These are phyloP conservation scores for Starmerella tilneyi DNA, from an alignment of 805 yeast species.

Conservation along the genomic window DNA sequence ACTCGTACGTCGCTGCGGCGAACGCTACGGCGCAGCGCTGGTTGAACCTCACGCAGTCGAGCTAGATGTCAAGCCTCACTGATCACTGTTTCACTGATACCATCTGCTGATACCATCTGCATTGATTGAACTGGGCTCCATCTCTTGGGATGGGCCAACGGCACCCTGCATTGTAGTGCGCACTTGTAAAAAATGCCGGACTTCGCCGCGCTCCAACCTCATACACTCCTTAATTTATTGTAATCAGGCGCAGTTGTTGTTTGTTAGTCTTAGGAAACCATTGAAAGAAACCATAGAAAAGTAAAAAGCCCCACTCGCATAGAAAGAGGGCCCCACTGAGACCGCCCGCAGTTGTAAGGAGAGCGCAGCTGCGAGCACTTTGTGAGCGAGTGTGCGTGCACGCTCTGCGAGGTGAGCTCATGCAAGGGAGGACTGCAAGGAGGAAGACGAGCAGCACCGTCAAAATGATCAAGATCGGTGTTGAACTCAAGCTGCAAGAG, in stretches of 20 bases:
- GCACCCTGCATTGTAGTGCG: conserved; percentile 1
- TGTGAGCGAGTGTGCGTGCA: too few relatives aligned
- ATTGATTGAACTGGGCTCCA: not conserved
- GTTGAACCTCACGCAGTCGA: conserved; percentile 1
- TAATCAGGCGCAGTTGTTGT: conserved; percentile 4
- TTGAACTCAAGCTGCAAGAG: too few relatives aligned
- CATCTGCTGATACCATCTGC: too few relatives aligned
- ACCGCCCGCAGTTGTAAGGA: too few relatives aligned
- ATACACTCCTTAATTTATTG: conserved; percentile 8
- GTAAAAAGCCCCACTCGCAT: too few relatives aligned
- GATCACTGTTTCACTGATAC: not conserved
- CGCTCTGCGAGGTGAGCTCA: too few relatives aligned
- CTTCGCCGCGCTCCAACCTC: conserved; percentile 6
- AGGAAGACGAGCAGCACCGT: too few relatives aligned
- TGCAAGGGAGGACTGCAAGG: too few relatives aligned
- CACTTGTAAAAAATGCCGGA: conserved; percentile 6
- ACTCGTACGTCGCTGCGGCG: conserved; percentile 2
- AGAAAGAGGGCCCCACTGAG: too few relatives aligned
- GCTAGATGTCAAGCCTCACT: not conserved
- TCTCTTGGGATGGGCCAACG: not conserved
- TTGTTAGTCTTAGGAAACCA: conserved; percentile 2
- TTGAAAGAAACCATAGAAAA: too few relatives aligned
- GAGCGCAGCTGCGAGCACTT: too few relatives aligned
- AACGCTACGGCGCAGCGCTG: conserved; percentile 1
- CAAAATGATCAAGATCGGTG: too few relatives aligned